These are phyloP conservation scores for Aspergillus luchuensis DNA, from an alignment of 2,329 filamentous ascomycete genomes.

Conservation along the genomic window DNA sequence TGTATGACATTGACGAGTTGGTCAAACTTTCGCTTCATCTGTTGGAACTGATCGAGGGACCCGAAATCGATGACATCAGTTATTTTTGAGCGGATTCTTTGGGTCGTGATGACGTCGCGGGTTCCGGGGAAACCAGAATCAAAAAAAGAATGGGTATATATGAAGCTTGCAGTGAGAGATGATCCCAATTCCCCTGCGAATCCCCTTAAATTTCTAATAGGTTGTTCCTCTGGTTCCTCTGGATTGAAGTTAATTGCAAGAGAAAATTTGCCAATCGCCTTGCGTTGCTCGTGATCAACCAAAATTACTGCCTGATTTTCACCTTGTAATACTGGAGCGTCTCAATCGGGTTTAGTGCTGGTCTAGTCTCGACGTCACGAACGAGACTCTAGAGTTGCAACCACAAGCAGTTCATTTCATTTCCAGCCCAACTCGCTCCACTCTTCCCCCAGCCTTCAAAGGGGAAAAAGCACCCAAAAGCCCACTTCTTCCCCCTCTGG, in stretches of 20 bases:
- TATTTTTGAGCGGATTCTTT: neutral
- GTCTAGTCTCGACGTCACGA: conserved; percentile 29
- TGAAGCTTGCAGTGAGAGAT: neutral
- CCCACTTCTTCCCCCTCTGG: neutral
- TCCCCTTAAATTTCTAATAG: neutral
- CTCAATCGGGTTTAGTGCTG: too few species aligned
- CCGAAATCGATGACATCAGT: conserved; percentile 25
- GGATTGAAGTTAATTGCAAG: conserved; percentile 5
- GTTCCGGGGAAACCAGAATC: conserved; percentile 5
- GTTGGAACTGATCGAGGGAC: neutral
- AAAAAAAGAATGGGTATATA: neutral
- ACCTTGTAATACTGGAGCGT: too few species aligned
- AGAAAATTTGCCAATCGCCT: conserved; percentile 2
- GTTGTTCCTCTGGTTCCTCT: conserved; percentile 7
- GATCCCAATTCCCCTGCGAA: neutral
- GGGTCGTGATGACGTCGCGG: conserved; percentile 23
- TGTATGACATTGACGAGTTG: conserved; percentile 1
- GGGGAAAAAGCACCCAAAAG: neutral
- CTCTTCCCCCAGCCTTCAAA: conserved; percentile 1
- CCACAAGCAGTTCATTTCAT: conserved; percentile 1
- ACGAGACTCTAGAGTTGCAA: conserved; percentile 2
- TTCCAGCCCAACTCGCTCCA: neutral
- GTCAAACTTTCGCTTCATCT: neutral
- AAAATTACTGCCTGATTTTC: conserved; percentile 4
- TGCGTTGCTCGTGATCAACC: conserved; percentile 10